Evolutionary conservation across 495 filamentous ascomycete species (phyloP), one percentile per base, ranked within the genome.

Genomic region (Platismatia glauca): DNA sequence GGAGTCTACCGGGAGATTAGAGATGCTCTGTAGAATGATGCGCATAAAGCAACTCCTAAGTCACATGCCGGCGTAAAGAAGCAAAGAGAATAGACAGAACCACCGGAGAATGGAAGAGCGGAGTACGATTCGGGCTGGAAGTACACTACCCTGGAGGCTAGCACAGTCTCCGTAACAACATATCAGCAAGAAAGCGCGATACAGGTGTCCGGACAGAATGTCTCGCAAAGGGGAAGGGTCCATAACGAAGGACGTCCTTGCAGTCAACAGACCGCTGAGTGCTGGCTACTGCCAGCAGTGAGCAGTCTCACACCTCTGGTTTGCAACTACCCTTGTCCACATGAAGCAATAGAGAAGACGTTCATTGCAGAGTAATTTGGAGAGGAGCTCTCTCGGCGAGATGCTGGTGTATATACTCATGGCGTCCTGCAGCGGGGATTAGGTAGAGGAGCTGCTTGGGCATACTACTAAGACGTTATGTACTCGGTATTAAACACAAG

Each of bases 11-110:
- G 29, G 6, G 41, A 35, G 37, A 33, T 35, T 62, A 62, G 60
- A 62, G 60, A 62, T 62, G 52, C 52, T 56, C 20, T 35, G 3
- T n/a, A 56, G 22, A 56, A 22, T 34, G 29, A 62, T 62, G 60
- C 37, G 34, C 37, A 41, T 56, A 20, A 62, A 46, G 41, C 38
- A 31, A 33, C 46, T 50, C 37, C 24, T 31, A 16, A 33, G 29
- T 52, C 39, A 35, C 55, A 31, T 43, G 38, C 15, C 22, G 29
- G 39, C 1, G 41, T 13, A 53, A 43, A 31, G 41, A 34, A 39
- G n/a, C 52, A 35, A 29, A 62, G 29, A 43, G 7, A n/a, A 46
- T 33, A 53, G 1, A 55, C 31, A 35, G 34, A 18, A 12, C 2
- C 29, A 43, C 33, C 9, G 27, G 13, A 53, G 50, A 33, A 20